Base-by-base conservation (phyloP, 495 filamentous ascomycete species). In the Durotheca rogersii region DNA sequence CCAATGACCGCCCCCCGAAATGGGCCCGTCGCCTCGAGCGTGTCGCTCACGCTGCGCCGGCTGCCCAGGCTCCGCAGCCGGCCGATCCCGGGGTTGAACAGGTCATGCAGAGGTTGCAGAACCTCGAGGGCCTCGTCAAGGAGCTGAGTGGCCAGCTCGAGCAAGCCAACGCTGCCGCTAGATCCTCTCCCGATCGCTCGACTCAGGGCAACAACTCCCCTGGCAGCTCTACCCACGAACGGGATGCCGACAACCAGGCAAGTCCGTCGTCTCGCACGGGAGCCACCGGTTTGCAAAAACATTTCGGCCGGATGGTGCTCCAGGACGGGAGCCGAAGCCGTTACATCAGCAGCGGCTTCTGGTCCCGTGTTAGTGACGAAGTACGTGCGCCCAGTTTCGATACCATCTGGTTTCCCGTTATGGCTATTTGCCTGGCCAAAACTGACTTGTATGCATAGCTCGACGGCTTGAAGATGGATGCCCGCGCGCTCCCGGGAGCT, bases 101-200 rank as follows among this genome's bases (percentile, higher is more conserved):
- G 2, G 68, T 81, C 30, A 72, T 83, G 72, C 72, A 78, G 3
- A 68, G 79, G 42, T 53, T 84, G 30, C 72, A 65, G 6, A 71
- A 59, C 3, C 73, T 83, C 7, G 81, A 84, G 56, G 62, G 51
- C 6, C 70, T 84, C 6, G 78, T 84, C 15, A 77, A 73, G 45
- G 75, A 79, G n/a, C 62, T 83, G 25, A 76, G 69, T n/a, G 58
- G 62, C 7, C 74, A 80, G 58, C 61, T 79, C 4, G 74, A 76
- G 42, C 69, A 77, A 45, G 70, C 69, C 1, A 56, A 64, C 27
- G 54, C 60, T n/a, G 19, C 16, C 16, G 41, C 41, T 14, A 39
- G 39, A 27, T 44, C 11, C 11, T 34, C 32, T 35, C 27, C 41
- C 51, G 53, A 38, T 16, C 39, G 31, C 19, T 29, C 53, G 11